Evolutionary conservation across 1,139 yeast species (phyloP), one percentile per base, ranked within the genome.

Genomic region (Kodamaea suecica): DNA sequence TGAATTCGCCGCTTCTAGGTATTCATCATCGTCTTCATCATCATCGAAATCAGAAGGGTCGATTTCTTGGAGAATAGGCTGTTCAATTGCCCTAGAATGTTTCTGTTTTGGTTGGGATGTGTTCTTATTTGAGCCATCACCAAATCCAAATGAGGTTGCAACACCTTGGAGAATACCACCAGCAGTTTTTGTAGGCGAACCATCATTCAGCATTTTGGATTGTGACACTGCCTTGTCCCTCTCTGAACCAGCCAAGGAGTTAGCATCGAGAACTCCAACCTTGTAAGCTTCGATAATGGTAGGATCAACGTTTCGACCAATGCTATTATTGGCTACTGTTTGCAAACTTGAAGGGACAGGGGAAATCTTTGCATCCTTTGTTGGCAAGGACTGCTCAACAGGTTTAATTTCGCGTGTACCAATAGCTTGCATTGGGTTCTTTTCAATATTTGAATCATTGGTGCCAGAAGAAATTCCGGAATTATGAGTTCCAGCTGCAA

Each of bases 111-210:
- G 5, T 25, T n/a, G n/a, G n/a, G 8, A 11, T 14, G 4, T 23
- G n/a, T 16, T 24, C 16, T 29, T 25, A n/a, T n/a, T n/a, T n/a
- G n/a, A n/a, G n/a, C n/a, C n/a, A n/a, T n/a, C n/a, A 13, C 38
- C 38, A 27, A 37, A 37, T 17, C 42, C 49, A 17, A 38, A 30
- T 11, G 48, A 47, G 28, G 42, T 44, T n/a, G 47, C 48, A 29
- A 36, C 46, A 29, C 46, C 43, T 10, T 11, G 13, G 13, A 23
- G 11, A 23, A 19, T 19, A 6, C 21, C 21, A 19, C 21, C 21
- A 19, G 21, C 6, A 9, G 21, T 6, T 6, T 6, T 19, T 19
- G 21, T 6, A 9, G 21, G 9, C 21, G 9, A 19, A 6, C 21
- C 21, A n/a, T n/a, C n/a, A 6, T 19, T 19, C 21, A 9, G 9